Evolutionary conservation across 257 asterid genomes (phyloP), one percentile per base, ranked within the genome.

Genomic region (Lycium barbarum): DNA sequence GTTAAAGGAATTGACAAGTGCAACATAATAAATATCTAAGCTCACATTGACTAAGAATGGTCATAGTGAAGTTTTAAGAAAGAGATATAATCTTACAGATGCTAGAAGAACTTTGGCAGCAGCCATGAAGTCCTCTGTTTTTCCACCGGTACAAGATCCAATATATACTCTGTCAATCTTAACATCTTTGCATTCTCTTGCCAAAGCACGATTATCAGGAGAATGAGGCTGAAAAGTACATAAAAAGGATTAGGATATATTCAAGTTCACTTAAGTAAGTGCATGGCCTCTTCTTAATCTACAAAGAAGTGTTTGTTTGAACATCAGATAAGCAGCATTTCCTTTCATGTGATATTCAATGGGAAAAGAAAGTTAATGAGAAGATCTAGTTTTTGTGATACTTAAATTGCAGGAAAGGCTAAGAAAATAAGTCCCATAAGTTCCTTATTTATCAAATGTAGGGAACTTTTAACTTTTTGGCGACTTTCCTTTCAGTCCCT

Each of bases 71-170:
- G 57, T 5, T n/a, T 38, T 55, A 36, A 54, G 82, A 79, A 35
- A 72, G 83, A 83, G 80, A 76, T 12, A 63, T 81, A 55, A 81
- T 43, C 92, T 86, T 91, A 95, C 98, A 79, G 98, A 90, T 83
- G 98, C 97, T 82, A 93, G 95, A 67, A 96, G 91, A 82, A 93
- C 90, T 93, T 90, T 96, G 49, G 99, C 99, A 83, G 98, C 98
- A 82, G 98, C 98, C 97, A 95, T 91, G 88, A 96, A 96, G 91
- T 96, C 99, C 88, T 96, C 98, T 3, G 97, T 93, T 88, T 96
- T 96, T 18, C 98, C 98, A 91, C 99, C 97, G 80, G 98, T 95
- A 88, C 99, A 96, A 66, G 98, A 96, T 86, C 99, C 99, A 82
- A 95, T 95, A 80, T 96, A 96, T 18, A 95, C 99, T 88, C 99